Evolutionary conservation across 768 basidiomycete species (phyloP), one percentile per base, ranked within the genome.

Genomic region (Lepiota venenata): DNA sequence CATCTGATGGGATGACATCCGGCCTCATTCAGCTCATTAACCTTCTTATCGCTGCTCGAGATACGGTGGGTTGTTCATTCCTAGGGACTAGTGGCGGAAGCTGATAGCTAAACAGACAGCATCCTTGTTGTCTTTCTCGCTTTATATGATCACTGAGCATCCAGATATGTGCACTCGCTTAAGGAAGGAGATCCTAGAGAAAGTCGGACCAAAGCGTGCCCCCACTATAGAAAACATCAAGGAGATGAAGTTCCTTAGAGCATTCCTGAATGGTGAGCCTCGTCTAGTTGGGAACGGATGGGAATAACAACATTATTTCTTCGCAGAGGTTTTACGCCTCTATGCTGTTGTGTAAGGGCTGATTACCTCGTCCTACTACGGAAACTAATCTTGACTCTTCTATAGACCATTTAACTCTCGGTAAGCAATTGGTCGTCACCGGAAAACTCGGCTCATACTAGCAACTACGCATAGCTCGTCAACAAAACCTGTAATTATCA

Each of bases 381-480:
- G 10, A 32, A 32, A 8, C 32, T 32, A 11, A 32, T 4, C 8
- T 32, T 32, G 8, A 4, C 3, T 9, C 4, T 32, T 32, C 8
- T 32, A 8, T 14, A 58, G 57, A 21, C 57, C 57, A 4, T 45
- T 58, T 18, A 47, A 58, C 39, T 22, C 20, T 27, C 38, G 53
- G 53, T 55, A 55, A 9, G 25, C 25, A 25, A 25, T 25, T 2
- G 41, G 16, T 21, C 21, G 12, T 37, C 15, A 11, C 8, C 10
- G 10, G 32, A 2, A 7, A 2, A 3, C 32, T 32, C 8, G 8
- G 8, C 9, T 8, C 2, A 11, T 32, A 3, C 32, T 32, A 3
- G 8, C 27, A 8, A 29, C 9, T 8, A 9, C 10, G 9, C 32
- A 16, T 43, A 58, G 57, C 10, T 49, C 57, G 9, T 11, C 57